A percentile compares a stretch with the other conserved stretches of the same genome.
Conservation (phyloP, 139 green algal genomes). For the Mychonastes homosphaera region DNA sequence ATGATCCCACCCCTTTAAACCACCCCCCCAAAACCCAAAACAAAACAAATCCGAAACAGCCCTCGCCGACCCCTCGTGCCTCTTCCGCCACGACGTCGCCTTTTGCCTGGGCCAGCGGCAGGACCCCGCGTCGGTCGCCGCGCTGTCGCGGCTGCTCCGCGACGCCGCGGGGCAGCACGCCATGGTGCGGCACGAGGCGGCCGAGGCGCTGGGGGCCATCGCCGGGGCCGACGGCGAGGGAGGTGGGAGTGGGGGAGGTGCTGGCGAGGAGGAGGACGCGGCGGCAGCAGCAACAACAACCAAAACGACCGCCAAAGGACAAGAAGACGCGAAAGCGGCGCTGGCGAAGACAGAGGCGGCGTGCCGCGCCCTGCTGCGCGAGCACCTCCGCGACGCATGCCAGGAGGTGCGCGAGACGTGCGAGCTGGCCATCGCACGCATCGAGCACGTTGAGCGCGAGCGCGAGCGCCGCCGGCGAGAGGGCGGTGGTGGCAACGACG, state of each 20-base stretch:
- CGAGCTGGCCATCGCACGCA: constrained; percentile 80
- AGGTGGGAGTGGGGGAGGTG: too few relatives aligned
- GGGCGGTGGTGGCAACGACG: too few relatives aligned
- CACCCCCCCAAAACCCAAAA: too few relatives aligned
- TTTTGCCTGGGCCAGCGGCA: constrained; percentile 84
- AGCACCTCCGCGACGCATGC: background rate
- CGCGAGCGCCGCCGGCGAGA: background rate
- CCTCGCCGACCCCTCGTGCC: constrained; percentile 56
- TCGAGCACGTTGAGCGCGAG: constrained; percentile 47
- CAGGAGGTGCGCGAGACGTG: constrained; percentile 87
- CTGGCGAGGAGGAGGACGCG: too few relatives aligned
- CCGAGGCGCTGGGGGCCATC: constrained; percentile 81
- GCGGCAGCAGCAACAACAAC: too few relatives aligned
- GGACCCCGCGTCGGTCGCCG: constrained; percentile 47
- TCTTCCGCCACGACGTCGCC: constrained; percentile 85
- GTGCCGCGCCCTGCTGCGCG: too few relatives aligned
- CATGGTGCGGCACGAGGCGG: constrained; percentile 84
- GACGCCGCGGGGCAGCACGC: constrained; percentile 47
- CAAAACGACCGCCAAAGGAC: too few relatives aligned
- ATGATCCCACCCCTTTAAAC: too few relatives aligned
- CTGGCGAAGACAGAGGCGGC: too few relatives aligned
- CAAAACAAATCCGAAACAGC: constrained; percentile 41
- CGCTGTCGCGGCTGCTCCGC: constrained; percentile 45
- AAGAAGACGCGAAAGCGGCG: too few relatives aligned
- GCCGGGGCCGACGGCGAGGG: constrained; percentile 50